Percentiles rank a stretch among this genome's conserved stretches.
Evolutionary conservation across 306 rosid species (phyloP).

Genomic region (Betula pendula): DNA sequence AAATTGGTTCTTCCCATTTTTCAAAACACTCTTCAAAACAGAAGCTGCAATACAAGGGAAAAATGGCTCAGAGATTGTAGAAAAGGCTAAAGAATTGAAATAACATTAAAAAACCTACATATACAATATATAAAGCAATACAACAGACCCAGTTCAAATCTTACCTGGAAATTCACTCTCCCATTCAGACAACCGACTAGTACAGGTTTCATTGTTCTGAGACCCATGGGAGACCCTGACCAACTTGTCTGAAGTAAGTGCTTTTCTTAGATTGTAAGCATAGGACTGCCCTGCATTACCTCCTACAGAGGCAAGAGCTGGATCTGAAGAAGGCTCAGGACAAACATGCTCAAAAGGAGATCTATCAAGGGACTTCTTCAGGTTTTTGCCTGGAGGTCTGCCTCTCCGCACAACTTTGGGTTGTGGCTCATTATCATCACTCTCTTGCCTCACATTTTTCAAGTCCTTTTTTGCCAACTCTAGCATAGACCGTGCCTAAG

Average conservation of each 20-base stretch:
- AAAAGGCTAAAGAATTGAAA: neutral
- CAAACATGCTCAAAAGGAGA: conserved; percentile 49
- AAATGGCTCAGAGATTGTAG: neutral
- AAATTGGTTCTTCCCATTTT: conserved; percentile 78
- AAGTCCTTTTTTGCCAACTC: conserved; percentile 89
- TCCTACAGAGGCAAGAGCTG: conserved; percentile 68
- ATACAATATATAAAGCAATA: neutral
- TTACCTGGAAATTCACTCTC: conserved; percentile 91
- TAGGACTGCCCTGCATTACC: conserved; percentile 57
- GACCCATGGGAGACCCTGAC: conserved; percentile 41
- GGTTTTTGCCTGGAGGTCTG: conserved; percentile 84
- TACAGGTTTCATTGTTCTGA: conserved; percentile 53
- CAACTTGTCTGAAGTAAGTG: conserved; percentile 35
- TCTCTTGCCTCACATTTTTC: conserved; percentile 80
- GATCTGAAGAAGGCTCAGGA: conserved; percentile 59
- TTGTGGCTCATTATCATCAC: conserved; percentile 63
- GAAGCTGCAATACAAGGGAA: conserved; percentile 62
- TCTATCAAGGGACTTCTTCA: conserved; percentile 46
- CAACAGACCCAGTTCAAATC: conserved; percentile 4
- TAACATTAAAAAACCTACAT: neutral
- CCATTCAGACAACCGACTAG: conserved; percentile 68
- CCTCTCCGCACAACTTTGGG: conserved; percentile 80
- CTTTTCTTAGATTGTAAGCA: conserved; percentile 74
- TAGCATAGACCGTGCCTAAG: conserved; percentile 84
- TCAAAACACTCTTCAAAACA: conserved; percentile 67